Evolutionary conservation across 345 rosid species (phyloP), one percentile per base, ranked within the genome.

Genomic region (Lagerstroemia speciosa): DNA sequence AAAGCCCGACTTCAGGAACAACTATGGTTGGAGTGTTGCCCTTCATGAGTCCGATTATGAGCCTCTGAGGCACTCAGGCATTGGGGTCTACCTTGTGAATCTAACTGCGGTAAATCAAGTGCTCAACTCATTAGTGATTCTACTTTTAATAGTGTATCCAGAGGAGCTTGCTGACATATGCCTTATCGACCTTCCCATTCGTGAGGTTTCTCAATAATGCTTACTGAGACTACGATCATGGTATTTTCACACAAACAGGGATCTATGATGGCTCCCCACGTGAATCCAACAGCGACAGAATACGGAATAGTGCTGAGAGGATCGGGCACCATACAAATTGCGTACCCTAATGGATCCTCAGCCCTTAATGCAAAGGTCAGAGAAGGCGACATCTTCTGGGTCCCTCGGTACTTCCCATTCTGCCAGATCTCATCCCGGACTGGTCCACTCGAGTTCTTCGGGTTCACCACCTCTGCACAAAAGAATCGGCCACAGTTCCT

Each of bases 211-310:
- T 24, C 6, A 24, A 19, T 31, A 16, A 16, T 45, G 16, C 65
- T 36, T 69, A 16, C 16, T 11, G 20, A 30, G 69, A 16, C 33
- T 46, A 50, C 17, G 58, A 50, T 62, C 38, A 8, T 41, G 36
- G 32, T 34, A 12, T 46, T 58, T 27, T 61, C 31, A 19, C 46
- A 20, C 0, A 45, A 34, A 15, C 74, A 87, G 95, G 99, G 99
- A 69, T 82, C 97, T 29, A 91, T 94, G 99, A 71, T 94, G 95
- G 93, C 95, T n/a, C 99, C 98, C 0, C 98, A 94, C 68, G 79
- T 89, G 79, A 94, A 94, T 73, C 95, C 97, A 19, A 82, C 76
- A 5, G 95, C 97, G 0, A 89, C 95, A 0, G 96, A 94, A 38
- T 94, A 85, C n/a, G 97, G 95, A 8, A 68, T 91, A 1, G 93